Evolutionary conservation across 2,329 filamentous ascomycete species (phyloP).

Genomic region (Hypoxylon rubiginosum): DNA sequence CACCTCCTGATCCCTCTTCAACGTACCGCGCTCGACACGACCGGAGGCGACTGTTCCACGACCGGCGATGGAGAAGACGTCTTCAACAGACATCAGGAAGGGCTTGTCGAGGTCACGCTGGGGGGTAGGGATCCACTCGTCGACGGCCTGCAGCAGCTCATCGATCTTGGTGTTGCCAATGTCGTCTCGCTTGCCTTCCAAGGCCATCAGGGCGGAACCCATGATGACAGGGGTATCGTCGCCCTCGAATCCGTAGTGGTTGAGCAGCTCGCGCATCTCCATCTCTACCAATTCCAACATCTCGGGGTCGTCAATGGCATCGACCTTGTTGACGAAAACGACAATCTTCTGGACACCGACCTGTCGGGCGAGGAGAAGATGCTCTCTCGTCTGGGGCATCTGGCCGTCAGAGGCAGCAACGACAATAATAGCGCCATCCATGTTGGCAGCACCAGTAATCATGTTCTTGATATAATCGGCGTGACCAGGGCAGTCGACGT

Average conservation of each 20-base stretch:
- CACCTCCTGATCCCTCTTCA: conserved; percentile 95
- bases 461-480: conserved; percentile 99
- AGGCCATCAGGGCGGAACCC: conserved; percentile 94
- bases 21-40: conserved; percentile 92
- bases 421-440: conserved; percentile 99
- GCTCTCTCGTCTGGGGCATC: conserved; percentile 99
- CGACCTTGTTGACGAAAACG: conserved; percentile 99
- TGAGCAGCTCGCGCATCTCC: conserved; percentile 98
- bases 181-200: conserved; percentile 88
- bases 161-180: conserved; percentile 92
- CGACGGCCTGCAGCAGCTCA: conserved; percentile 89
- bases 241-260: conserved; percentile 94
- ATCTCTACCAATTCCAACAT: conserved; percentile 99
- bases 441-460: conserved; percentile 99
- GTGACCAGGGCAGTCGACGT: conserved; percentile 99
- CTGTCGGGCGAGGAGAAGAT: conserved; percentile 96
- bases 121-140: conserved; percentile 96
- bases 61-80: conserved; percentile 89
- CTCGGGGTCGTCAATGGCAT: conserved; percentile 96
- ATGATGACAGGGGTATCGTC: conserved; percentile 98
- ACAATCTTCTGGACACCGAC: conserved; percentile 98
- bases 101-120: conserved; percentile 96
- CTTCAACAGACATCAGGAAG: conserved; percentile 98
- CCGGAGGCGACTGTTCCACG: conserved; percentile 97
- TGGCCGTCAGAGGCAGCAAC: conserved; percentile 98